Evolutionary conservation across 2,329 filamentous ascomycete genomes (phyloP), one percentile per base, ranked within the genome.

Genomic region (Huntiella abstrusa): DNA sequence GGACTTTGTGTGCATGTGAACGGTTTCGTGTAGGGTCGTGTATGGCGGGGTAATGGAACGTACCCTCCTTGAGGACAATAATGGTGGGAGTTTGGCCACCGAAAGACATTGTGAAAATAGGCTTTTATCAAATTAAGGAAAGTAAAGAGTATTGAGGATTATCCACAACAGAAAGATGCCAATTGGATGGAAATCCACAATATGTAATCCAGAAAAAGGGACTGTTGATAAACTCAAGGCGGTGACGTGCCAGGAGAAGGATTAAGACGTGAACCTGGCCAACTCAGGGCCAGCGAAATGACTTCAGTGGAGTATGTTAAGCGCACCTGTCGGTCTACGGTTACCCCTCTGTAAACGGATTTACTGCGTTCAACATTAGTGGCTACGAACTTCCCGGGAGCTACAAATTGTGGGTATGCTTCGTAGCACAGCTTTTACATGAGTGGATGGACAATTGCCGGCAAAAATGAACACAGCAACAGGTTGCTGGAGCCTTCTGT

Each of bases 21-120:
- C 22, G 22, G 22, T 28, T 28, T 28, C 22, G 22, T 28, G 22
- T 28, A 28, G 22, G 22, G 22, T 28, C 22, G 22, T 28, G 52
- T 54, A 55, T 58, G 58, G 63, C 59, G 63, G 62, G 59, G 61
- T 59, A 60, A 56, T 61, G 71, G 35, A 35, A 48, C 80, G 62
- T 61, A 92, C 87, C 87, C 73, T 95, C 88, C 70, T 91, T 92
- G 60, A 96, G 77, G 70, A 96, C 87, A 65, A 96, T 85, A 63
- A 95, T 95, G 57, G 88, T 95, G 63, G 88, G 88, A 61, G 88
- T 91, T 67, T 95, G 88, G 62, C 87, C 87, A 68, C 85, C 85
- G 70, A 95, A 95, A 62, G 87, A 92, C 87, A 95, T 94, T 55
- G 58, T 70, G 60, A 53, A 44, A 40, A 46, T 22, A 41, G 41